Base-by-base conservation (phyloP, 176 grass and related monocot genomes). In the Bothriochloa decipiens region DNA sequence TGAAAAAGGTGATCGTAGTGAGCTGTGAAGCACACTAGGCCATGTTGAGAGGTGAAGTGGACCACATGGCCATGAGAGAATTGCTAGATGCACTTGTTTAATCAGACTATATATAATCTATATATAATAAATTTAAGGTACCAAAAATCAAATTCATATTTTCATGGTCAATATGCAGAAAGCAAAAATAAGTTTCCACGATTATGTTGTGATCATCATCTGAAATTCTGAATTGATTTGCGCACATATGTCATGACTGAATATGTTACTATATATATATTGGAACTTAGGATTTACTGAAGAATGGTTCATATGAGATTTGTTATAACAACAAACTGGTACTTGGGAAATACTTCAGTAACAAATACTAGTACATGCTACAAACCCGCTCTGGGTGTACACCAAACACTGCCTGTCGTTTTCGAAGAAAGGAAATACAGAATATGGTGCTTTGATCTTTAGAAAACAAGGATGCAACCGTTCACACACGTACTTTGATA, bases 381-480 rank as follows among this genome's bases (percentile, higher is more conserved):
- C 25, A 13, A 57, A 35, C 33, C 16, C 2, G 8, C 32, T 17
- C 3, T 61, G 33, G 13, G 14, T 77, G 86, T 82, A 35, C 7
- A 52, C 41, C 1, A 36, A 72, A 33, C 53, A 63, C 15, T 72
- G 11, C 40, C 15, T 72, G 65, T 83, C 86, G 49, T 41, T 2
- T 53, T 65, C 53, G 8, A 74, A 14, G 8, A 22, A 78, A 83
- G 41, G 65, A 25, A 60, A 60, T 50, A 15, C 32, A 29, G 45
- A 49, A 80, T 67, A 72, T 77, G 29, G 64, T 70, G 16, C 58
- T 81, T 81, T 81, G 32, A 78, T 73, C 67, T 88, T 88, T 88
- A 79, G 81, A 72, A 83, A 84, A 72, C 52, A 78, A 16, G 58
- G 23, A 72, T 16, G 60, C 57, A 74, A 15, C 67, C 74, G 18